Evolutionary conservation across 176 grass and related monocot genomes (phyloP), one percentile per base, ranked within the genome.

Genomic region (Triticum turgidum): DNA sequence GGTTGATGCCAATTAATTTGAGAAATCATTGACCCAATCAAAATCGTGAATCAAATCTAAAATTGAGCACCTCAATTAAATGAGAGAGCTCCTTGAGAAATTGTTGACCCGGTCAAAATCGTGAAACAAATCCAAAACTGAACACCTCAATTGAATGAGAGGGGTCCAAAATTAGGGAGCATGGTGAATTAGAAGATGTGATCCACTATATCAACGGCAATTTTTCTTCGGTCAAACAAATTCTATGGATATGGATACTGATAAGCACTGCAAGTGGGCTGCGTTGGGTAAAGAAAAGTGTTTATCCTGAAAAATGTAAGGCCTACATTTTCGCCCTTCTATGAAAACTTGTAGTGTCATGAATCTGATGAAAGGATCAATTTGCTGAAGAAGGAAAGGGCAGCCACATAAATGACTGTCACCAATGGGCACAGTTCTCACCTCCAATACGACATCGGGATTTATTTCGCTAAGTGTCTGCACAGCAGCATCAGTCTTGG

Each of bases 391-490:
- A 58, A 76, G 61, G 29, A 51, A 76, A 65, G 34, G 9, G 20
- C 2, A 27, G 51, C 11, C 30, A 38, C 27, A 76, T 65, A 79
- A 39, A 79, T 54, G 21, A 74, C 58, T 65, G 29, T 30, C 25
- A 33, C 15, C 79, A 13, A 24, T 29, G 44, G 76, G 1, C 9
- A 85, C 12, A 83, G 25, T 84, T 83, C 91, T 85, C 72, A 95
- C 94, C 92, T 96, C 97, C 85, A 98, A 92, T 10, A 83, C 67
- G 88, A 98, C 97, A 87, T 96, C 97, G 3, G 97, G 94, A 92
- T 98, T 98, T 80, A 98, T 96, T 86, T 89, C 97, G 35, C 88
- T 91, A 88, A 98, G 94, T 12, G 97, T 98, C 49, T 96, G 97
- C 20, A 96, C 87, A 80, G 97, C 94, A 11, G 97, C 97, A 92